Evolutionary conservation across 139 green algal species (phyloP), one percentile per base, ranked within the genome.

Genomic region (Medakamo hakoo): DNA sequence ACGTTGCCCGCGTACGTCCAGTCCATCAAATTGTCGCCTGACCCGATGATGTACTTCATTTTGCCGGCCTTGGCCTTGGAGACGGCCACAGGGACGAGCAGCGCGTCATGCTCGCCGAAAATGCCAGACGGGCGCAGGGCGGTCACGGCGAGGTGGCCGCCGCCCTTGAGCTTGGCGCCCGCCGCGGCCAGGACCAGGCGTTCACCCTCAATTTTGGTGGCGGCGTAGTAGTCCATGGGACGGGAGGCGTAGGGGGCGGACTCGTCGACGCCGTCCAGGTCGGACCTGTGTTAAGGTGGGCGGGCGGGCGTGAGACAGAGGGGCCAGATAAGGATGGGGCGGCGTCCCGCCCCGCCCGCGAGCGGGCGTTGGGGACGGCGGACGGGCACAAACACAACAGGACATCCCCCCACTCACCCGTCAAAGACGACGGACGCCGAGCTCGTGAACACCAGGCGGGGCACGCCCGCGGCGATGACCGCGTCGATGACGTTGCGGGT

Each of bases 1-100:
- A 95, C 85, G 62, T 95, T 95, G 65, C 84, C 88, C 3, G 85
- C 88, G 63, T 95, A 95, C 0, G 88, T 95, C 63, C 83, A 91
- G 76, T 95, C 88, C 74, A 86, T 86, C 24, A 84, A 31, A 63
- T 95, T 94, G 29, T 69, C 64, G 25, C 88, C 88, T 31, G 71
- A 65, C 22, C 88, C 88, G 25, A 95, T 91, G 59, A 93, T 80
- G 73, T 86, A 95, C 79, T 93, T 93, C 76, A 94, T 88, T 73
- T 95, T 95, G 62, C 87, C 87, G 23, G 65, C 65, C 18, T 63
- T 65, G 5, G 68, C 71, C 23, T 76, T 77, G 27, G 59, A 57
- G 22, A 86, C 76, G 5, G 81, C 49, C 3, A 80, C 88, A 20
- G 88, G 86, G 59, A 94, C 79, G 40, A 89, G 76, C 26, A 95